A percentile compares a stretch with the other conserved stretches of the same genome.
These are phyloP conservation scores for Fusarium pininemorale DNA, from an alignment of 2,329 filamentous ascomycete genomes.

Conservation along the genomic window DNA sequence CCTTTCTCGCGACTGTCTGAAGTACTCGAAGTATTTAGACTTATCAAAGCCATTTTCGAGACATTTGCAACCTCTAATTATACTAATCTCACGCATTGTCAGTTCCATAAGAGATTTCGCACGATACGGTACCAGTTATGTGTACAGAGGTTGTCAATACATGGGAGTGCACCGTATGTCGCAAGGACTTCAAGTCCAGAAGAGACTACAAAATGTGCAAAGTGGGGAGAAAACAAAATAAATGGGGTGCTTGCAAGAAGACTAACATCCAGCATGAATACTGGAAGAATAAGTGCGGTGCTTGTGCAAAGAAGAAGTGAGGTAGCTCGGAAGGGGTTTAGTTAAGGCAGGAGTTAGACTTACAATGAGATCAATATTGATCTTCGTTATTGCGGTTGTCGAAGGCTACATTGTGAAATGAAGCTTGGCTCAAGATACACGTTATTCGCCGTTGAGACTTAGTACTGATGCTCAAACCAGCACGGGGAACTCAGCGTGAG, in stretches of 20 bases:
- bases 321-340: fast-evolving
- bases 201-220: not conserved
- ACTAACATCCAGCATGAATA: not conserved
- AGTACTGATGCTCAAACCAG: fast-evolving
- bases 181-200: not conserved
- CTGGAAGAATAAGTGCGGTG: not conserved
- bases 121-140: not conserved
- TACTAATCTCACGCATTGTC: fast-evolving
- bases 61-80: not conserved
- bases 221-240: not conserved
- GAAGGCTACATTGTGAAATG: fast-evolving
- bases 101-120: fast-evolving
- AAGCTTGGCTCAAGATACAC: no score
- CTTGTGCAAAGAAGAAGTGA: not conserved
- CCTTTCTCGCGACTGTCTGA: fast-evolving
- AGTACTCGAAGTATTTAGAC: fast-evolving
- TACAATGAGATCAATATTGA: fast-evolving
- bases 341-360: fast-evolving
- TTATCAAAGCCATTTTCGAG: fast-evolving
- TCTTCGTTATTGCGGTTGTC: fast-evolving
- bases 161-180: not conserved
- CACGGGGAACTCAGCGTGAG: fast-evolving
- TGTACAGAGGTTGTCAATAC: not conserved
- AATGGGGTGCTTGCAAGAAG: not conserved
- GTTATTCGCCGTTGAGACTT: no score